Base-by-base conservation (phyloP, 176 grass and related monocot species). In the Ensete ventricosum region DNA sequence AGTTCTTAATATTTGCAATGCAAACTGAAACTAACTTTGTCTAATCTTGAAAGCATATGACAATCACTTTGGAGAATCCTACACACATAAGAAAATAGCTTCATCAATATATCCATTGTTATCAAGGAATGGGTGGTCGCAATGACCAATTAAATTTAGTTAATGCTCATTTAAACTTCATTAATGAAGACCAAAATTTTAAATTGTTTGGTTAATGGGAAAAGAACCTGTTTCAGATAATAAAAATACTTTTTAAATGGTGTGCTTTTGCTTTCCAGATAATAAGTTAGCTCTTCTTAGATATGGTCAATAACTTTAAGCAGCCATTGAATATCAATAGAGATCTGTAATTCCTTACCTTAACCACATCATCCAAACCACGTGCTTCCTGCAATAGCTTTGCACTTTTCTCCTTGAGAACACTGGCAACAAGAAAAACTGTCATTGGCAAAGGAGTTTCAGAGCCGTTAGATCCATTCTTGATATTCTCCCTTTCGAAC, bases 351-450 rank as follows among this genome's bases (percentile, higher is more conserved):
- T 60, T 70, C 29, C 48, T 65, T 82, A 99, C 96, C 86, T 92
- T 94, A 78, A 99, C 82, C 85, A 99, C 86, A 79, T 99, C 96
- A 82, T 99, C 96, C 62, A 99, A 75, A 29, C 96, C 96, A 53
- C 84, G 88, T 71, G 96, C 96, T 85, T 99, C 91, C 14, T 84
- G 87, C 80, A 99, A 74, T 19, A 99, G 73, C 26, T 91, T 93
- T 24, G 92, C 82, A 73, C 96, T 99, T 71, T 99, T 94, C 74
- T 99, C 96, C 81, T 99, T 99, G 24, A 99, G 85, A 79, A 99
- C 88, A 81, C 96, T 95, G 14, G 91, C 96, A 83, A 99, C 96
- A 78, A 99, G 89, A 84, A 99, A 99, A 82, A 99, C 96, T 67
- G 96, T 91, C 81, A 99, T 99, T 25, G 96, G 96, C 75, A 99